Percentiles rank a stretch among this genome's conserved stretches.
These are phyloP conservation scores for Pseudocercospora ulei DNA, from an alignment of 2,329 filamentous ascomycete species.

Conservation along the genomic window DNA sequence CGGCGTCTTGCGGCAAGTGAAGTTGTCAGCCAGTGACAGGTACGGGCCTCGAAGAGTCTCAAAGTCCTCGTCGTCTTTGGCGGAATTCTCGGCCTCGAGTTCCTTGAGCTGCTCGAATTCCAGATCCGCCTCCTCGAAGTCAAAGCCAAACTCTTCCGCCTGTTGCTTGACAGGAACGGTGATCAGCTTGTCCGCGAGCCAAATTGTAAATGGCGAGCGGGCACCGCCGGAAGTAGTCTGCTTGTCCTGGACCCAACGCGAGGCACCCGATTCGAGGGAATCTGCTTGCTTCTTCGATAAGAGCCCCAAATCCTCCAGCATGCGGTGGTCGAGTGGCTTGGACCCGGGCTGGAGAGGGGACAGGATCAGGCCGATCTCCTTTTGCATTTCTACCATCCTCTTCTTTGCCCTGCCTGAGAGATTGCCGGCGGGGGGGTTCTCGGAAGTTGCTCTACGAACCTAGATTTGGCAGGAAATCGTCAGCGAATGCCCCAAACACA, in stretches of 20 bases:
- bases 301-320: slow-evolving; percentile 48
- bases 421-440: slow-evolving; percentile 36
- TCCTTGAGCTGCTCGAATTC: slow-evolving; percentile 54
- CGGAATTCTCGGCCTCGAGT: slow-evolving; percentile 50
- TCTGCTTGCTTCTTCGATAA: slow-evolving; percentile 55
- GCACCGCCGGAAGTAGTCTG: slow-evolving; percentile 21
- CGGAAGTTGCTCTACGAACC: slow-evolving; percentile 40
- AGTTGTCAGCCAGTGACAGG: slow-evolving; percentile 36
- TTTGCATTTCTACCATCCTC: slow-evolving; percentile 39
- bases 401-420: slow-evolving; percentile 35
- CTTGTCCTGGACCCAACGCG: slow-evolving; percentile 32
- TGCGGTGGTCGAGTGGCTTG: slow-evolving; percentile 45
- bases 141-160: slow-evolving; percentile 45
- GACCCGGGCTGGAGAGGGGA: slow-evolving; percentile 37
- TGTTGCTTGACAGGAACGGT: slow-evolving; percentile 40
- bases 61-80: slow-evolving; percentile 34
- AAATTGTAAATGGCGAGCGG: slow-evolving; percentile 42
- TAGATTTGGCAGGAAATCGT: too few relatives aligned
- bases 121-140: slow-evolving; percentile 52
- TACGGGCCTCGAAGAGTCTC: slow-evolving; percentile 35
- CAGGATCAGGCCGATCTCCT: slow-evolving; percentile 38
- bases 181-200: slow-evolving; percentile 48
- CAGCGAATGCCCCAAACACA: too few relatives aligned
- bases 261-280: slow-evolving; percentile 48
- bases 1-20: slow-evolving; percentile 28